A percentile compares a stretch with the other conserved stretches of the same genome.
Conservation (phyloP, 441 rosid genomes). For the Dalechampia spathulata region DNA sequence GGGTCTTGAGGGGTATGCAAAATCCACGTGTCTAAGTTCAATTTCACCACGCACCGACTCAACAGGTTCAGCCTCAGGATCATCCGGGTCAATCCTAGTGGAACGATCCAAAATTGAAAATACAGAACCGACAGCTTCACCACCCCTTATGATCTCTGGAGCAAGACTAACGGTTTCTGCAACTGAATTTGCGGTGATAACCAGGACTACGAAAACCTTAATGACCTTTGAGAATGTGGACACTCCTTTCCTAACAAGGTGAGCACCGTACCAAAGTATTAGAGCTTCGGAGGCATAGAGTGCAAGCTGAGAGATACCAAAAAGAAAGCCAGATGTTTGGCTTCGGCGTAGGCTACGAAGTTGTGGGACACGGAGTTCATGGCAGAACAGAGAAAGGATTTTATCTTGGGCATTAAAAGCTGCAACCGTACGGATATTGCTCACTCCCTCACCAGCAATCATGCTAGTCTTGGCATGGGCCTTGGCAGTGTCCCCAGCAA, state of each 20-base stretch:
- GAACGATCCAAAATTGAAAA: constrained; percentile 79
- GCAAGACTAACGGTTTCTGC: constrained; percentile 99
- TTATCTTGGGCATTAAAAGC: constrained; percentile 94
- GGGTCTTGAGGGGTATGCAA: constrained; percentile 92
- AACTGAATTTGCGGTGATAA: constrained; percentile 90
- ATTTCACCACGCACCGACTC: constrained; percentile 87
- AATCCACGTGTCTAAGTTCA: constrained; percentile 92
- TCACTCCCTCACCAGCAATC: constrained; percentile 99
- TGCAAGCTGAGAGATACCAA: constrained; percentile 93
- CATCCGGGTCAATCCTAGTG: constrained; percentile 83
- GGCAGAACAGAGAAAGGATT: constrained; percentile 71
- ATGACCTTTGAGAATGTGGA: constrained; percentile 98
- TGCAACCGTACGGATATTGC: constrained; percentile 95
- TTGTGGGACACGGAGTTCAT: constrained; percentile 79
- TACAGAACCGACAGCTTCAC: constrained; percentile 95
- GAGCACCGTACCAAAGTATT: constrained; percentile 95
- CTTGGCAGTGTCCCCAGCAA: constrained; percentile 98
- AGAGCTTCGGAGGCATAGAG: constrained; percentile 89
- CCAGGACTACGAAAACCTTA: constrained; percentile 91
- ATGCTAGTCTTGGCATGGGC: constrained; percentile 99
- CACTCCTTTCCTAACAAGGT: constrained; percentile 73
- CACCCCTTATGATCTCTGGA: constrained; percentile 93
- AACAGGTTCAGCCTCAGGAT: constrained; percentile 80
- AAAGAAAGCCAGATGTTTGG: constrained; percentile 82
- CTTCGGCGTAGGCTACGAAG: constrained; percentile 62